Evolutionary conservation across 805 yeast species (phyloP), one percentile per base, ranked within the genome.

Genomic region (Wickerhamomyces ciferrii): DNA sequence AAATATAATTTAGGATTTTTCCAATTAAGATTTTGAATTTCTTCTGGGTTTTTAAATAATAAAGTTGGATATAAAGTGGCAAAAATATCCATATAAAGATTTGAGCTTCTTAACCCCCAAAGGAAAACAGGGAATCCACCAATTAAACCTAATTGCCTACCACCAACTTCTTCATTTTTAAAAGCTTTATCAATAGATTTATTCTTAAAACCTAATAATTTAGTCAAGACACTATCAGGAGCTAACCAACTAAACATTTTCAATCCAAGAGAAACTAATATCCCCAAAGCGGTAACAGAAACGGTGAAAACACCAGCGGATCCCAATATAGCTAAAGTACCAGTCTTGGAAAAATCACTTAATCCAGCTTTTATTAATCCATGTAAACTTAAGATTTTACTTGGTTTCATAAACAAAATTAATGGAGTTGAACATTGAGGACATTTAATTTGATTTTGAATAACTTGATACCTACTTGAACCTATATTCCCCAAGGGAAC

Each of bases 351-450:
- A 5, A 42, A 19, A 13, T 25, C 40, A 15, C 25, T 39, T 1
- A 56, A 51, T 8, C 52, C 45, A n/a, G 50, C 52, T 41, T 53
- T 53, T 3, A 57, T n/a, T n/a, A 52, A 18, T 2, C 55, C 47
- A 3, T 55, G 32, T 20, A 53, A 44, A 6, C 31, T 40, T 2
- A 50, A 39, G n/a, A 53, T 8, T 8, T 24, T 10, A 32, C 53
- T 53, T 19, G 55, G 49, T 20, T 47, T 47, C 4, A 59, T 54
- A 24, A 59, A 54, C 27, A 67, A 43, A 24, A 60, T 52, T 3
- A 69, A 58, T 13, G 63, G 58, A 5, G 61, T 48, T 38, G 61
- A 56, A 49, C 74, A 69, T 48, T 69, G 73, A 1, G 72, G 72
- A 49, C 74, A 69, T 18, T 56, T 59, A 19, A 66, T 58, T 8